Percentiles rank a stretch among this genome's conserved stretches.
Evolutionary conservation across 2,329 filamentous ascomycete genomes (phyloP).

Genomic region (Stagonosporopsis chrysanthemi): DNA sequence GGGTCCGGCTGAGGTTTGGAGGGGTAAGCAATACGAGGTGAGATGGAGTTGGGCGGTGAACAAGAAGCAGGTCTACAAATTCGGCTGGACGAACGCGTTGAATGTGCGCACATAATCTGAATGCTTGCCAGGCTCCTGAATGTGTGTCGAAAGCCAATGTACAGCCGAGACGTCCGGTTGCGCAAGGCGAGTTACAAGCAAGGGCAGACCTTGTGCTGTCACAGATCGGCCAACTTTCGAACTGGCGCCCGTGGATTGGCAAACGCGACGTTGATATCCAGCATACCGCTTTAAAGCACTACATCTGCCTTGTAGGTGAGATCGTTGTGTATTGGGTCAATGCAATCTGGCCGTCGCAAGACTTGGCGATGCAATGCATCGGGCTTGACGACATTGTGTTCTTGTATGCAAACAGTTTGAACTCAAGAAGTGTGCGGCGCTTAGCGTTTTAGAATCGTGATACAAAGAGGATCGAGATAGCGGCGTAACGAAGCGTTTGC

Average conservation of each 20-base stretch:
- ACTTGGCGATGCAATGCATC: background rate
- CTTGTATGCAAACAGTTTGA: background rate
- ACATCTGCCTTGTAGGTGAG: too few relatives aligned
- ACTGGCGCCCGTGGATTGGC: background rate
- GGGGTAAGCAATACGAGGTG: slow-evolving; percentile 9
- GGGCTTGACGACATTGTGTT: background rate
- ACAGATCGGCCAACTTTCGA: background rate
- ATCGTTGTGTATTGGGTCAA: too few relatives aligned
- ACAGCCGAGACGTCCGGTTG: background rate
- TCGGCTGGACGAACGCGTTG: background rate
- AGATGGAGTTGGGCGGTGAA: slow-evolving; percentile 5
- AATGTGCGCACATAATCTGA: background rate
- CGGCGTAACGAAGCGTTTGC: too few relatives aligned
- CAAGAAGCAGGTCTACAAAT: background rate
- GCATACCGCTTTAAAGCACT: background rate
- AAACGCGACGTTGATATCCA: background rate
- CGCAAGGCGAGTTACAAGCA: background rate
- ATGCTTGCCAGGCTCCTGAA: background rate
- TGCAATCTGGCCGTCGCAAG: too few relatives aligned
- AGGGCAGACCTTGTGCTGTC: background rate
- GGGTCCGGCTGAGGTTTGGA: slow-evolving; percentile 9
- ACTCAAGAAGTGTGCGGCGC: too few relatives aligned
- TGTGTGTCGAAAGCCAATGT: background rate
- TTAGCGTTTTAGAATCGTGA: too few relatives aligned
- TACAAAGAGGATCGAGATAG: too few relatives aligned